Evolutionary conservation across 2,329 filamentous ascomycete species (phyloP).

Genomic region (Tolypocladium paradoxum): DNA sequence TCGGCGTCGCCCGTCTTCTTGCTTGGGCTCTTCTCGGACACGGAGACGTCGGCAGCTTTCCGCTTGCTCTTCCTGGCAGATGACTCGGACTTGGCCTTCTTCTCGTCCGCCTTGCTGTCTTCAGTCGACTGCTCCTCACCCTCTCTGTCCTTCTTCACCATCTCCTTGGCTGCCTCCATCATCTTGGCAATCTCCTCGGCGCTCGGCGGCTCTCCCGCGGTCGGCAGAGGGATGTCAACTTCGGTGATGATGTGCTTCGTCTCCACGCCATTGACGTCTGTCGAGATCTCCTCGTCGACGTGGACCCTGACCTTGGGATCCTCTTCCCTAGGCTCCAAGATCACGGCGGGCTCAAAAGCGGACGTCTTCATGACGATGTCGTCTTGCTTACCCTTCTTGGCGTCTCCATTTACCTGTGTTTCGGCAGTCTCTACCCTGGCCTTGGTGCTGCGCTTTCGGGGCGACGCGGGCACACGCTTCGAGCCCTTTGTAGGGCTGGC

Average conservation of each 20-base stretch:
- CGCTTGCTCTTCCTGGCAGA: conserved; percentile 52
- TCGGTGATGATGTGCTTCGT: conserved; percentile 63
- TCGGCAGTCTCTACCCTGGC: conserved; percentile 29
- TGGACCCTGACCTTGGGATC: conserved; percentile 57
- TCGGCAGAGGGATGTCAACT: conserved; percentile 56
- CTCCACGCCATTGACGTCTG: conserved; percentile 46
- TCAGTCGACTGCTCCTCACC: conserved; percentile 29
- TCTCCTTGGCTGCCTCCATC: conserved; percentile 76
- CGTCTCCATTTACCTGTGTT: conserved; percentile 18
- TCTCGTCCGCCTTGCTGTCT: conserved; percentile 26
- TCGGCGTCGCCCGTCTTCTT: conserved; percentile 25
- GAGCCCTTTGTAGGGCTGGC: conserved; percentile 44
- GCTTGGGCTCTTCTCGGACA: conserved; percentile 44
- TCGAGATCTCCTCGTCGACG: conserved; percentile 53
- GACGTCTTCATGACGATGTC: conserved; percentile 32
- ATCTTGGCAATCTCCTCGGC: conserved; percentile 72
- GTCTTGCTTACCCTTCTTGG: conserved; percentile 18
- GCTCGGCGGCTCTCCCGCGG: conserved; percentile 54
- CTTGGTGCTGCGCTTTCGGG: conserved; percentile 42
- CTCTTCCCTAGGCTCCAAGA: conserved; percentile 42
- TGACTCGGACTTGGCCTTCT: conserved; percentile 24
- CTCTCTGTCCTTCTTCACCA: conserved; percentile 62
- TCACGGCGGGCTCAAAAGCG: conserved; percentile 36
- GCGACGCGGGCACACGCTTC: conserved; percentile 38
- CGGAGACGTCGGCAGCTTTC: conserved; percentile 61